A percentile compares a stretch with the other conserved stretches of the same genome.
These are phyloP conservation scores for Metschnikowia cerradonensis DNA, from an alignment of 805 yeast genomes.

Conservation along the genomic window DNA sequence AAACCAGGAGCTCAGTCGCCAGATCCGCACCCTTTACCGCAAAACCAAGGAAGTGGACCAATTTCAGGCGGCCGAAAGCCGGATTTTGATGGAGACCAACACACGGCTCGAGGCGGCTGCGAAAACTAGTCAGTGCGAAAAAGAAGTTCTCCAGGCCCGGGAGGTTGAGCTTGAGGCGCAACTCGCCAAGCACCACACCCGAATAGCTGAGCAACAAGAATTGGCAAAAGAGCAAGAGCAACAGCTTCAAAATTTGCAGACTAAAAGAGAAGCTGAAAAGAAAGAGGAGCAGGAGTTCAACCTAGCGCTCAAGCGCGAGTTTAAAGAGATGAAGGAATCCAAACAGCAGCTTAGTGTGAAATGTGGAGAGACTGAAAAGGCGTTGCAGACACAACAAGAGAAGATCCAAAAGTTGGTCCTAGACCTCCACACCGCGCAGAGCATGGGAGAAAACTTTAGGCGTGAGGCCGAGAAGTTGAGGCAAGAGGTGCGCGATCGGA, in stretches of 20 bases:
- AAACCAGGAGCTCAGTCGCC: conserved; percentile 5
- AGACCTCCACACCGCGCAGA: background rate
- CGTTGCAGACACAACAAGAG: background rate
- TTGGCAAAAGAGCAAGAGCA: background rate
- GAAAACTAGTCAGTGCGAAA: background rate
- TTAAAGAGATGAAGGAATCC: conserved; percentile 1
- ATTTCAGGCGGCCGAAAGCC: conserved; percentile 9
- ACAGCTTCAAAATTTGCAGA: background rate
- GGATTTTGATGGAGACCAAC: conserved; percentile 1
- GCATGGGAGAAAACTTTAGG: background rate
- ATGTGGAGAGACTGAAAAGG: background rate
- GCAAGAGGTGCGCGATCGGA: background rate
- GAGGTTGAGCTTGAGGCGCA: background rate
- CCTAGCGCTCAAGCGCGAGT: conserved; percentile 1
- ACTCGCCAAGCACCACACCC: background rate
- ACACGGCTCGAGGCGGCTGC: conserved; percentile 2
- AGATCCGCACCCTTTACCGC: conserved; percentile 2
- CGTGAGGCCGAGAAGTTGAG: background rate
- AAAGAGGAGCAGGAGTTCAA: conserved; percentile 1
- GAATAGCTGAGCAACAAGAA: background rate
- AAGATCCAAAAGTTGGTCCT: background rate
- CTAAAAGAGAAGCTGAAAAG: background rate
- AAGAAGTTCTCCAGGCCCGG: background rate
- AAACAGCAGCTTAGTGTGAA: background rate
- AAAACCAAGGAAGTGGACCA: conserved; percentile 5